Conservation (phyloP, 345 rosid genomes). For the Punica granatum region DNA sequence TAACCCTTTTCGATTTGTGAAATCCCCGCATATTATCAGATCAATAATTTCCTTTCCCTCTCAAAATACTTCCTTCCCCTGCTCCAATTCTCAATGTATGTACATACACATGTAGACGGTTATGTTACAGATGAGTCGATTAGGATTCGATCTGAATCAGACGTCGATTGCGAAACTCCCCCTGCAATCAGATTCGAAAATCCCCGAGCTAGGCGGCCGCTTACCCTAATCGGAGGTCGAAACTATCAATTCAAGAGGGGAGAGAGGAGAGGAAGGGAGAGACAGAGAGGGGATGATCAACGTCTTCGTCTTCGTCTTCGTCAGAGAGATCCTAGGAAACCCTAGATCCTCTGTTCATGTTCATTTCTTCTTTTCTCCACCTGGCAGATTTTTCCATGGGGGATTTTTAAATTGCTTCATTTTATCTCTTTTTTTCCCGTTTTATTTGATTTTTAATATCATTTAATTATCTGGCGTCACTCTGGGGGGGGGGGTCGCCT, state of each 20-base stretch:
- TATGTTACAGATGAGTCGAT: conserved; percentile 1
- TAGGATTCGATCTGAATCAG: conserved; percentile 7
- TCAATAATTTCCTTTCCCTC: conserved; percentile 5
- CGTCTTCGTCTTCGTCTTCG: conserved; percentile 2
- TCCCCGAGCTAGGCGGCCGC: neutral
- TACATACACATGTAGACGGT: conserved; percentile 8
- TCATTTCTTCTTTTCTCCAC: conserved; percentile 15
- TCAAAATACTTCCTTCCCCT: conserved; percentile 15
- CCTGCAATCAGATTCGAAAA: neutral
- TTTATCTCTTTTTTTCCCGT: neutral
- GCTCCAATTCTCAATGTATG: conserved; percentile 24
- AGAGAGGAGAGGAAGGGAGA: neutral
- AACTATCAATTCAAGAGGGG: neutral
- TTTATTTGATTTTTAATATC: too few relatives aligned
- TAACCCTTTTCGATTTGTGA: conserved; percentile 75
- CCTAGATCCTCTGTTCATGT: conserved; percentile 50
- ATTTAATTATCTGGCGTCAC: neutral
- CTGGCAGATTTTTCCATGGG: neutral
- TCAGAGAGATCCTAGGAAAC: conserved; percentile 43
- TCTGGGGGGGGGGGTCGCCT: too few relatives aligned
- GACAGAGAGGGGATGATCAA: conserved; percentile 1
- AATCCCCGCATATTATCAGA: conserved; percentile 68
- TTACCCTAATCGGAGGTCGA: conserved; percentile 4
- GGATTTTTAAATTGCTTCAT: neutral
- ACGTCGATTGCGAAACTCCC: neutral